These are phyloP conservation scores for Diaporthe australafricana DNA, from an alignment of 2,329 filamentous ascomycete genomes.

Conservation along the genomic window DNA sequence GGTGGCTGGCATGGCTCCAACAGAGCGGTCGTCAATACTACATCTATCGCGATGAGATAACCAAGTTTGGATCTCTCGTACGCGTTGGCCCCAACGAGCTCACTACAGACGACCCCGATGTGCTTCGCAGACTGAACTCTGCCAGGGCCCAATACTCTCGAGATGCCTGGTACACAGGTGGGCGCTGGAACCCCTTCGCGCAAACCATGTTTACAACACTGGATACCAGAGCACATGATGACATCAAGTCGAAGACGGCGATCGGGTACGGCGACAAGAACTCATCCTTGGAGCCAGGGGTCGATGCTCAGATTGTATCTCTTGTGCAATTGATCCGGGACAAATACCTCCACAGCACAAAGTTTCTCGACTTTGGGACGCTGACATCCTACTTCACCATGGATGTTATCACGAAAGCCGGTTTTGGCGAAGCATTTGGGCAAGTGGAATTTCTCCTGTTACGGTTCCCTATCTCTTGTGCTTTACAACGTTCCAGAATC, in stretches of 20 bases:
- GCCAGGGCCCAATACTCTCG: constrained; percentile 46
- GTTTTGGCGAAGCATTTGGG: constrained; percentile 58
- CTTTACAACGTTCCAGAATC: no score
- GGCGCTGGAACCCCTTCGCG: constrained; percentile 5
- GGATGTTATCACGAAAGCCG: constrained; percentile 62
- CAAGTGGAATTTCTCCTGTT: no score
- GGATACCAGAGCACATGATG: constrained; percentile 44
- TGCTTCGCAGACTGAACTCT: constrained; percentile 45
- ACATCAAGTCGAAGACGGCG: constrained; percentile 44
- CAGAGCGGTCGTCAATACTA: constrained; percentile 41
- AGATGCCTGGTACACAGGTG: constrained; percentile 20
- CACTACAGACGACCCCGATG: constrained; percentile 47
- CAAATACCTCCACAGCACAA: background rate
- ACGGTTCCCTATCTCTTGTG: no score
- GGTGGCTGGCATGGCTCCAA: constrained; percentile 44
- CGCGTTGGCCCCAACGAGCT: constrained; percentile 52
- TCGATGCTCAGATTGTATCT: background rate
- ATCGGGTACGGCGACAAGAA: constrained; percentile 41
- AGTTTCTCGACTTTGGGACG: constrained; percentile 55
- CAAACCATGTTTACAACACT: constrained; percentile 25
- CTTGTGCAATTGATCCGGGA: background rate
- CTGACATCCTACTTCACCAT: constrained; percentile 61
- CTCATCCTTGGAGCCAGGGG: constrained; percentile 41
- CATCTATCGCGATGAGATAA: constrained; percentile 40
- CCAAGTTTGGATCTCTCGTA: constrained; percentile 44